Evolutionary conservation across 345 rosid species (phyloP).

Genomic region (Eucalyptus tenuipes): DNA sequence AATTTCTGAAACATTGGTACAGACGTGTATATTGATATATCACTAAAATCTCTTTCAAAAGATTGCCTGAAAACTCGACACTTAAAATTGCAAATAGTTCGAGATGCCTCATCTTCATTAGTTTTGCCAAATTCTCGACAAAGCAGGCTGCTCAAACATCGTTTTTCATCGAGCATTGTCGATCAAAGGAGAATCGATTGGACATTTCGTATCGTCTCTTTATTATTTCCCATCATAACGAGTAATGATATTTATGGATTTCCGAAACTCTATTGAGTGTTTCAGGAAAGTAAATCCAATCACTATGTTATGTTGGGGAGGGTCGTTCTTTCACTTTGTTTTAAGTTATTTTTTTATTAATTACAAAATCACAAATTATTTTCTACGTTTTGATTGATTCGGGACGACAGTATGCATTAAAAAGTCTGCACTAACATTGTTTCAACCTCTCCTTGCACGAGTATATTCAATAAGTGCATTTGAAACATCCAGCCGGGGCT

Average conservation of each 20-base stretch:
- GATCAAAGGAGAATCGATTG: background rate
- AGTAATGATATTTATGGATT: no score
- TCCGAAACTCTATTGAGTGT: no score
- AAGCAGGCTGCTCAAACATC: background rate
- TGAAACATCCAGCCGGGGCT: background rate
- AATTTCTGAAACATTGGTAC: background rate
- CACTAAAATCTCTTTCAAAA: background rate
- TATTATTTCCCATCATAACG: no score
- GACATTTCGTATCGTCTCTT: no score
- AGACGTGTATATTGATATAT: background rate
- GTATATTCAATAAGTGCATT: background rate
- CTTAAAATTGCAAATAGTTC: background rate
- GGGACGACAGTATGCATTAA: background rate
- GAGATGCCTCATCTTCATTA: background rate
- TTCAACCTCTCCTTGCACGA: background rate
- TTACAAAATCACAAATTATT: background rate
- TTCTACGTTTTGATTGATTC: background rate
- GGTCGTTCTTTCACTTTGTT: background rate
- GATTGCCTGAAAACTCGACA: fast-evolving
- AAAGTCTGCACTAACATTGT: background rate
- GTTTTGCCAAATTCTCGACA: fast-evolving
- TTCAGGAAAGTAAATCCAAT: no score
- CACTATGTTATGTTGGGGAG: no score
- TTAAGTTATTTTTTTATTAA: background rate
- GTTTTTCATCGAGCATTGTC: fast-evolving